Percentiles rank a stretch among this genome's conserved stretches.
These are phyloP conservation scores for Fabrea salina DNA, from an alignment of 169 alveolate species.

Conservation along the genomic window DNA sequence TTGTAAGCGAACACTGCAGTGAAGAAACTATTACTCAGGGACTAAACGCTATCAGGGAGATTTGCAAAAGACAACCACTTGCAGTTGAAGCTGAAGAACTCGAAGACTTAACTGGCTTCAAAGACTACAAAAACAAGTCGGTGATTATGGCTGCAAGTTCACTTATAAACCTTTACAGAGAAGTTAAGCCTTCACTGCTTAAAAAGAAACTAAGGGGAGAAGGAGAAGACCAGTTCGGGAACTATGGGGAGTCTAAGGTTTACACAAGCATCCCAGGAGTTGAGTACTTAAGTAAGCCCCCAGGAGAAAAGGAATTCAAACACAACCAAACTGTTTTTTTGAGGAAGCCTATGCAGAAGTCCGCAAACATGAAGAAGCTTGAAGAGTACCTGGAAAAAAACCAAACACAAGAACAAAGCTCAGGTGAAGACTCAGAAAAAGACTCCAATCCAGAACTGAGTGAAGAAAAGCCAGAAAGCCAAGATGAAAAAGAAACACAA, in stretches of 20 bases:
- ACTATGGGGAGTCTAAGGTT: conserved; percentile 66
- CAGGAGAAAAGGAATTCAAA: conserved; percentile 48
- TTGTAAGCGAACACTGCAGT: conserved; percentile 77
- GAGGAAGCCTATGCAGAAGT: conserved; percentile 38
- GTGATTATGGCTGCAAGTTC: conserved; percentile 85
- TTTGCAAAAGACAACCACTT: conserved; percentile 80
- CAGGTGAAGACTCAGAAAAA: conserved; percentile 41
- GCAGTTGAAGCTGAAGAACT: conserved; percentile 72
- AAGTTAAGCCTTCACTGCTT: conserved; percentile 73
- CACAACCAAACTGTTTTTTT: conserved; percentile 49
- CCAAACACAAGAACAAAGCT: conserved; percentile 60
- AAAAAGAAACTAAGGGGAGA: conserved; percentile 75
- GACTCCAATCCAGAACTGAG: background rate
- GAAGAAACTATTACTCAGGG: conserved; percentile 79
- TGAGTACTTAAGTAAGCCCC: conserved; percentile 61
- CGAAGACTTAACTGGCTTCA: conserved; percentile 70
- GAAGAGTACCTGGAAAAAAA: conserved; percentile 33
- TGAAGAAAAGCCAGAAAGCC: background rate
- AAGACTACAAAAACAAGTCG: conserved; percentile 76
- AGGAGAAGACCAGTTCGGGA: conserved; percentile 44
- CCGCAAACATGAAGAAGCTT: conserved; percentile 36
- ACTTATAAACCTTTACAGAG: conserved; percentile 82
- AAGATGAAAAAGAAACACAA: conserved; percentile 40
- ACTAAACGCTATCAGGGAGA: conserved; percentile 81
- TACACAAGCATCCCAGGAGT: conserved; percentile 70